A percentile compares a stretch with the other conserved stretches of the same genome.
Evolutionary conservation across 441 rosid species (phyloP).

Genomic region (Corymbia calophylla): DNA sequence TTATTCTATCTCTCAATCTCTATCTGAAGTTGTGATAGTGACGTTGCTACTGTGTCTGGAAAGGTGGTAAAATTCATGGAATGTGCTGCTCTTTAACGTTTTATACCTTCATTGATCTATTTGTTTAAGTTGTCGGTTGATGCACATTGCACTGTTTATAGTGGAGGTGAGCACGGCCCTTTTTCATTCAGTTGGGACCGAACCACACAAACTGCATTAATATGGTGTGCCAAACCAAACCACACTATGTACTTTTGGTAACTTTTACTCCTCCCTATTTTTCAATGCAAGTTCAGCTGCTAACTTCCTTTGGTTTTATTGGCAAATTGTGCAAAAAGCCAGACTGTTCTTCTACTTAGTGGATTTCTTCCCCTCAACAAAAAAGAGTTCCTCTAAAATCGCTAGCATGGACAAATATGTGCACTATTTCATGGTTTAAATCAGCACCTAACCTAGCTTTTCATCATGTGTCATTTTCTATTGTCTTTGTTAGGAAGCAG

Average conservation of each 20-base stretch:
- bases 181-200: not conserved
- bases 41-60: not conserved
- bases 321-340: not conserved
- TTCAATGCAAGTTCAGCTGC: not conserved
- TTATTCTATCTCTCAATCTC: not conserved
- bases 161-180: not conserved
- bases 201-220: not conserved
- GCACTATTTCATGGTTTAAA: not conserved
- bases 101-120: not conserved
- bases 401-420: not conserved
- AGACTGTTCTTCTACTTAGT: not conserved
- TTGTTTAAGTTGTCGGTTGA: not conserved
- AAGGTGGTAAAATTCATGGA: not conserved
- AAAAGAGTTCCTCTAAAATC: not conserved
- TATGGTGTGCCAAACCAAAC: not conserved
- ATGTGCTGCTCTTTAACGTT: not conserved
- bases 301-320: not conserved
- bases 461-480: not conserved
- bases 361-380: not conserved
- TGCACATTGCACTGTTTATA: not conserved
- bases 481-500: conserved; percentile 60
- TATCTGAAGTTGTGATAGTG: not conserved
- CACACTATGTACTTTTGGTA: not conserved
- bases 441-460: not conserved
- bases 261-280: not conserved